Evolutionary conservation across 2,329 filamentous ascomycete genomes (phyloP).

Genomic region (Dactylella cylindrospora): DNA sequence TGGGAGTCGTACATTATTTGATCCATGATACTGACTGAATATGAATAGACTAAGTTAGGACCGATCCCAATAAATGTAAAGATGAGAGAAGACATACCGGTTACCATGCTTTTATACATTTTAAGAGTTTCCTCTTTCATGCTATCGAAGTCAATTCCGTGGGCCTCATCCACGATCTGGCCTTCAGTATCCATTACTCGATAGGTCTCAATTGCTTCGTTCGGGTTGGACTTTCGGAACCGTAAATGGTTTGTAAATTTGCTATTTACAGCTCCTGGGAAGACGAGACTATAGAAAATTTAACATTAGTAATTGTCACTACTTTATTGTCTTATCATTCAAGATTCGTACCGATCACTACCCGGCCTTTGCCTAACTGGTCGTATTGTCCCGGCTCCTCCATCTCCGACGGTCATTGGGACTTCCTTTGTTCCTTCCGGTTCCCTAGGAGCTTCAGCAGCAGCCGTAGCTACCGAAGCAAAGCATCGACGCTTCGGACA

Average conservation of each 20-base stretch:
- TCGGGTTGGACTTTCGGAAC: slow-evolving; percentile 72
- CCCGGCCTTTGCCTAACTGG: slow-evolving; percentile 38
- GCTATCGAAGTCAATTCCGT: slow-evolving; percentile 66
- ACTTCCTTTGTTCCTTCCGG: slow-evolving; percentile 40
- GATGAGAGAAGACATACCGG: slow-evolving; percentile 48
- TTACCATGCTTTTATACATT: slow-evolving; percentile 67
- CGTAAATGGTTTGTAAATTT: slow-evolving; percentile 79
- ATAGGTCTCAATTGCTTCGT: slow-evolving; percentile 82
- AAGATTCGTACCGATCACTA: slow-evolving; percentile 22
- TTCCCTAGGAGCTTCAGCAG: slow-evolving; percentile 27
- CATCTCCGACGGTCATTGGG: slow-evolving; percentile 41
- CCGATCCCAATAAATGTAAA: neutral
- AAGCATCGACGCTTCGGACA: slow-evolving; percentile 32
- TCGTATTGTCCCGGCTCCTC: slow-evolving; percentile 31
- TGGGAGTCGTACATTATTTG: slow-evolving; percentile 98
- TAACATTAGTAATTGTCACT: neutral
- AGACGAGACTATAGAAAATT: slow-evolving; percentile 52
- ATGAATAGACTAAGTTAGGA: neutral
- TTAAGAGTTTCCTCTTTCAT: slow-evolving; percentile 64
- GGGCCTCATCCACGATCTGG: slow-evolving; percentile 71
- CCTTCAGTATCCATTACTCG: slow-evolving; percentile 89
- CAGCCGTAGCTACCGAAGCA: slow-evolving; percentile 10
- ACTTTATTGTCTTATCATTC: neutral
- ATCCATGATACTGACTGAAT: slow-evolving; percentile 78
- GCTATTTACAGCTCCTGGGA: slow-evolving; percentile 93